Evolutionary conservation across 768 basidiomycete genomes (phyloP).

Genomic region (Nevesoporus exiguus): DNA sequence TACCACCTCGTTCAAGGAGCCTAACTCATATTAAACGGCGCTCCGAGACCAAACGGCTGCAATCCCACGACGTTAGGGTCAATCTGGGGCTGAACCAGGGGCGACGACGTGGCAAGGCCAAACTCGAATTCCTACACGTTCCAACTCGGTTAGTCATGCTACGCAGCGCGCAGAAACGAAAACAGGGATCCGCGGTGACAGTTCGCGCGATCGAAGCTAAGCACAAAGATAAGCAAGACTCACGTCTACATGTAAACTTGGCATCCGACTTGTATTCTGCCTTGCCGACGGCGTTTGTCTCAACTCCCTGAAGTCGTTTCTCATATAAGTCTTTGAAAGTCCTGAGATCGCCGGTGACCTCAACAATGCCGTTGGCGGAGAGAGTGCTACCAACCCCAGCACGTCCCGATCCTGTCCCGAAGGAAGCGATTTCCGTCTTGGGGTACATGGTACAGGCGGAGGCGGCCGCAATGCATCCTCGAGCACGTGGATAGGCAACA

Average conservation of each 20-base stretch:
- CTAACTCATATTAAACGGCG: conserved; percentile 28
- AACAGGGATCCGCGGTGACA: background rate
- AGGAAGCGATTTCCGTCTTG: conserved; percentile 37
- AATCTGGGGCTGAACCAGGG: conserved; percentile 30
- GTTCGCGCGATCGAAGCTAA: background rate
- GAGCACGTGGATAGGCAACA: conserved; percentile 46
- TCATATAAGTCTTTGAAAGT: conserved; percentile 76
- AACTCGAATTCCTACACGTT: conserved; percentile 35
- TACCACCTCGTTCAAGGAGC: background rate
- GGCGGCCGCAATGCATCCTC: conserved; percentile 45
- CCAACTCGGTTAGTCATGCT: background rate
- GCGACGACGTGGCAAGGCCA: conserved; percentile 25
- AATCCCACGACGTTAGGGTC: conserved; percentile 19
- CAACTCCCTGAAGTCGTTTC: conserved; percentile 79
- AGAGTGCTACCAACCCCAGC: conserved; percentile 63
- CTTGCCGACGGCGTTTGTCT: conserved; percentile 64
- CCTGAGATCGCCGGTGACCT: conserved; percentile 72
- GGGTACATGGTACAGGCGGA: conserved; percentile 48
- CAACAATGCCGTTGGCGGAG: conserved; percentile 66
- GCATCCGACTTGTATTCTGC: conserved; percentile 82
- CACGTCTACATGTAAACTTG: conserved; percentile 81
- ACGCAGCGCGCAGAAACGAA: background rate
- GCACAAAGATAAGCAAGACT: conserved; percentile 30
- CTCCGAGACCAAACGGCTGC: conserved; percentile 27
- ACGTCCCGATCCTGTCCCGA: conserved; percentile 29